Evolutionary conservation across 495 filamentous ascomycete species (phyloP).

Genomic region (Aspergillus wentii): DNA sequence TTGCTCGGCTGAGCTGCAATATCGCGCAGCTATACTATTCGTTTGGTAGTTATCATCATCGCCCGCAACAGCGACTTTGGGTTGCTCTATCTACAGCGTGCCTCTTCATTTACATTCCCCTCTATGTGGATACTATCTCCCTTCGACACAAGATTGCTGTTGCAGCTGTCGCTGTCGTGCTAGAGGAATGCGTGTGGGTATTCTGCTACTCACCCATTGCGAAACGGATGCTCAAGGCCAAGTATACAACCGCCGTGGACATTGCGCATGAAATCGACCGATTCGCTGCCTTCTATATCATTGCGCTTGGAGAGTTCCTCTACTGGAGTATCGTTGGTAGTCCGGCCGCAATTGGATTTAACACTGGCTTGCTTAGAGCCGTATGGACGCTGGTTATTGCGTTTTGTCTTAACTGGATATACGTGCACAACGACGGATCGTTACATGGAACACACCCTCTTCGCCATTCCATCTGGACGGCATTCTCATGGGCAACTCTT

Average conservation of each 20-base stretch:
- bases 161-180: conserved; percentile 29
- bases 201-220: conserved; percentile 29
- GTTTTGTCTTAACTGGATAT: conserved; percentile 43
- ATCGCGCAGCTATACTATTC: conserved; percentile 28
- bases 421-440: conserved; percentile 34
- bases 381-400: conserved; percentile 41
- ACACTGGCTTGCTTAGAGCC: conserved; percentile 26
- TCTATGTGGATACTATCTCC: conserved; percentile 31
- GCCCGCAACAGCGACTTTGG: conserved; percentile 31
- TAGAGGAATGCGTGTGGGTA: conserved; percentile 27
- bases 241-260: conserved; percentile 36
- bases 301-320: conserved; percentile 44
- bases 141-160: conserved; percentile 33
- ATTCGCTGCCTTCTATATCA: conserved; percentile 45
- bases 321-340: conserved; percentile 38
- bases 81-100: conserved; percentile 20
- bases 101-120: conserved; percentile 33
- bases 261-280: conserved; percentile 43
- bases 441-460: conserved; percentile 28
- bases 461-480: conserved; percentile 24
- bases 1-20: conserved; percentile 23
- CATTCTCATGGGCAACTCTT: conserved; percentile 30
- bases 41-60: conserved; percentile 34
- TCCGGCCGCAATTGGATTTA: conserved; percentile 33
- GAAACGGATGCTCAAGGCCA: conserved; percentile 27